Conservation (phyloP, 2,329 filamentous ascomycete species). For the Calonectria crousiana region DNA sequence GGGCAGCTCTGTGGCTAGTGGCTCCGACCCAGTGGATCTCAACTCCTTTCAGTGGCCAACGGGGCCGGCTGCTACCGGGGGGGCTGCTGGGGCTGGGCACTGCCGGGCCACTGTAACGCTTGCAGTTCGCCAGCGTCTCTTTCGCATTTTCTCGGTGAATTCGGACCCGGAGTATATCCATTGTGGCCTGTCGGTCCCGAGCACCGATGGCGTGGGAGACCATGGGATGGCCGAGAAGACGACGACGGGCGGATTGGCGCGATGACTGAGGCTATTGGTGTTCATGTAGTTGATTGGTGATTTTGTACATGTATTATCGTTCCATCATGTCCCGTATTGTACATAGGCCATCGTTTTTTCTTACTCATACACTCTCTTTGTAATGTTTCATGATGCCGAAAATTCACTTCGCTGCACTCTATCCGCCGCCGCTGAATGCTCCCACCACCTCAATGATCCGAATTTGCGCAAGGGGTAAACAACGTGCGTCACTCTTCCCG, state of each 20-base stretch:
- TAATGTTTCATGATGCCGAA: conserved; percentile 35
- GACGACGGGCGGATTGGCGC: not conserved
- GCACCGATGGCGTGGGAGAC: not conserved
- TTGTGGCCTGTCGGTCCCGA: not conserved
- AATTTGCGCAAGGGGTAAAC: conserved; percentile 75
- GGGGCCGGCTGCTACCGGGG: conserved; percentile 1
- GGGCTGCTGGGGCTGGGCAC: not conserved
- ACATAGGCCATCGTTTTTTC: not conserved
- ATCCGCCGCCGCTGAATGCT: conserved; percentile 50
- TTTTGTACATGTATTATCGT: not conserved
- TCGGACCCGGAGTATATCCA: conserved; percentile 14
- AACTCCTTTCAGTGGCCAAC: conserved; percentile 1
- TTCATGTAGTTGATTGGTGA: not conserved
- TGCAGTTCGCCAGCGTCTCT: not conserved
- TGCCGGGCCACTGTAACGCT: not conserved
- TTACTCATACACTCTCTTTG: not conserved
- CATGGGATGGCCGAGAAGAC: not conserved
- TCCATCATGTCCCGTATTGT: not conserved
- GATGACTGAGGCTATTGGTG: not conserved
- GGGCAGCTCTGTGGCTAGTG: conserved; percentile 16
- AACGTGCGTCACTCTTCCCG: conserved; percentile 79
- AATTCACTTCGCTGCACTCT: conserved; percentile 36
- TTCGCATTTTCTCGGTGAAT: not conserved
- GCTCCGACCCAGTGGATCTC: not conserved
- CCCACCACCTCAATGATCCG: conserved; percentile 69